These are phyloP conservation scores for Fusarium chlamydosporum DNA, from an alignment of 2,329 filamentous ascomycete species.

Conservation along the genomic window DNA sequence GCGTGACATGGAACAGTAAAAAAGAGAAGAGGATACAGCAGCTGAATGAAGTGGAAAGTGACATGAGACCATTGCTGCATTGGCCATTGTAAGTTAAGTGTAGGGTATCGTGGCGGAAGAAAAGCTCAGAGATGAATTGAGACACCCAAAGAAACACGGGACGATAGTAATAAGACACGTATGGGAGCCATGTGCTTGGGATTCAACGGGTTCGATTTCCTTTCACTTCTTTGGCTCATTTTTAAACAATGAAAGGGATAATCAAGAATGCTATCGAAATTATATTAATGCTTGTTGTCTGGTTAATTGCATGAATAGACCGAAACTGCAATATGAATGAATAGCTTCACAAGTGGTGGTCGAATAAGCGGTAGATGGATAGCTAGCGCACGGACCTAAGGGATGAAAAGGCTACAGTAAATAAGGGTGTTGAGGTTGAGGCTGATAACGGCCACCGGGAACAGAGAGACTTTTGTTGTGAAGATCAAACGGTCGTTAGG, in stretches of 20 bases:
- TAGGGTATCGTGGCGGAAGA: background rate
- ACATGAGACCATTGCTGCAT: background rate
- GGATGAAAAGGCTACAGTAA: too few species aligned
- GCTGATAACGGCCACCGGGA: slow-evolving; percentile 14
- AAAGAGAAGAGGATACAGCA: slow-evolving; percentile 17
- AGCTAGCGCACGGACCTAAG: slow-evolving; percentile 18
- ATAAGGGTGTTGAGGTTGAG: background rate
- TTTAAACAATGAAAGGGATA: slow-evolving; percentile 3
- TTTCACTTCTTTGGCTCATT: background rate
- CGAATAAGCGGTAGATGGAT: too few species aligned
- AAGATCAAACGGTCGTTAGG: slow-evolving; percentile 26
- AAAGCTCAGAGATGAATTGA: background rate
- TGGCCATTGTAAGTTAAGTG: background rate
- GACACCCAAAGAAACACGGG: slow-evolving; percentile 2
- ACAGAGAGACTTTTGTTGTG: slow-evolving; percentile 6
- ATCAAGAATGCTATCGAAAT: slow-evolving; percentile 4
- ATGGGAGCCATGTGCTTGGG: slow-evolving; percentile 25
- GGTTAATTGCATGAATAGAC: background rate
- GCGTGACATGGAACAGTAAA: slow-evolving; percentile 24
- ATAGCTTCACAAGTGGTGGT: slow-evolving; percentile 7
- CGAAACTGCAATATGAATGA: slow-evolving; percentile 5
- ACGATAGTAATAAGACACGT: slow-evolving; percentile 6
- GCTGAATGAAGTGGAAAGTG: background rate
- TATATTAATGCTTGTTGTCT: background rate
- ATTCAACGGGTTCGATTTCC: slow-evolving; percentile 2